Evolutionary conservation across 2,329 filamentous ascomycete species (phyloP), one percentile per base, ranked within the genome.

Genomic region (Falciphora oryzae): DNA sequence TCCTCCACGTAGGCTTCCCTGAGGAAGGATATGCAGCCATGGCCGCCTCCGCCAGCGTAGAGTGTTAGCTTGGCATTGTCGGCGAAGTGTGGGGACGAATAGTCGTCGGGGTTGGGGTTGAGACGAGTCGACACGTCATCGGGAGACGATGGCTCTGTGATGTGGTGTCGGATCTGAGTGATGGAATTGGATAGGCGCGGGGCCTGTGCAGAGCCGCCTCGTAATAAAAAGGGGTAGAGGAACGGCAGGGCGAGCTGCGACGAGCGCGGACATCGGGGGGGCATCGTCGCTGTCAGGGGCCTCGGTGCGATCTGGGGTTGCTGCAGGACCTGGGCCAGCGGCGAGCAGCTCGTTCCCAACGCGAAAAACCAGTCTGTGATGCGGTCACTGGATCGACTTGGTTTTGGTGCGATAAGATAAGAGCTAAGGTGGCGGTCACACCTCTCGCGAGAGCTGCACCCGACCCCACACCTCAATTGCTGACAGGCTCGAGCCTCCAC

Each of bases 11-110:
- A 98, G 68, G 94, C 94, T 72, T 99, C 95, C 27, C 94, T 89
- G 58, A 96, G 79, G 74, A 98, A 99, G 0, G 95, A 95, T 62
- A 98, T 92, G 73, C 95, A 99, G 68, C 95, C 95, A 73, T 95
- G 89, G 11, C 95, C 95, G 31, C 95, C 95, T 2, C 82, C 78
- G 11, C 95, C 95, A 25, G 93, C 90, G 70, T 90, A 84, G 3
- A 98, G 77, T 0, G 86, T 90, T 32, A 98, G 77, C 10, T 86
- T 85, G 64, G 93, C 93, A 74, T 91, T 90, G 77, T 99, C 95
- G 65, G 91, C 89, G 73, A 99, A 99, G 59, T 89, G 89, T 4
- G 92, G 87, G 38, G 88, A 82, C 22, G 90, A 85, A 77, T 96
- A 98, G 75, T 97, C 92, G 71, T 92, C 89, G 0, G 93, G 92